Conservation (phyloP, 2,329 filamentous ascomycete genomes). For the Ceratocystis harringtonii region DNA sequence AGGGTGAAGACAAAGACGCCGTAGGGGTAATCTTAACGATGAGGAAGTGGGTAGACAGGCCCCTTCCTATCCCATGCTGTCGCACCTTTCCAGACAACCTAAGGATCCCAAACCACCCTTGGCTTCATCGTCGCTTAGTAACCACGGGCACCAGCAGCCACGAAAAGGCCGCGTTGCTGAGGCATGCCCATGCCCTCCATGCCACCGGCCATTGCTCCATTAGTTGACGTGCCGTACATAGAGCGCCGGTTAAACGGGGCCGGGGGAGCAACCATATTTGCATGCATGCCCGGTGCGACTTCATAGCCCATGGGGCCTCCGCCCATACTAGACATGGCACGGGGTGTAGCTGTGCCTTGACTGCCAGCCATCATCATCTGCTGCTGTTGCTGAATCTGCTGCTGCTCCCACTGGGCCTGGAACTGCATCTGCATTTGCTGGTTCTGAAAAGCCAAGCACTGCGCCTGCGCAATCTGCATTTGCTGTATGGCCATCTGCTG, state of each 20-base stretch:
- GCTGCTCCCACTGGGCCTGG: slow-evolving; percentile 23
- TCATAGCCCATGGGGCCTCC: neutral
- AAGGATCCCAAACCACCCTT: neutral
- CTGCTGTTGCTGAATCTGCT: slow-evolving; percentile 18
- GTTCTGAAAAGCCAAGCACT: slow-evolving; percentile 23
- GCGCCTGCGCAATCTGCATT: slow-evolving; percentile 17
- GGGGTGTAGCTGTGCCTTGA: neutral
- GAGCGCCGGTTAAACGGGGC: neutral
- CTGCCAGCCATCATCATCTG: slow-evolving; percentile 19
- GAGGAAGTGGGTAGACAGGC: neutral
- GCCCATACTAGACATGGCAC: neutral
- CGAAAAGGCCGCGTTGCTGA: neutral
- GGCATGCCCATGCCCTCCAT: neutral
- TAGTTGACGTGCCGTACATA: slow-evolving; percentile 1
- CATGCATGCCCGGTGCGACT: neutral
- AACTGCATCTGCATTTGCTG: slow-evolving; percentile 25
- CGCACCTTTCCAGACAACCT: neutral
- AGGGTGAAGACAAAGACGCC: neutral
- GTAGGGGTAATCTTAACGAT: neutral
- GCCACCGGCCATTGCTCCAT: neutral
- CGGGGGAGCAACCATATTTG: neutral
- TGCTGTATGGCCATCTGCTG: slow-evolving; percentile 27
- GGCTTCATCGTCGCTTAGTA: neutral
- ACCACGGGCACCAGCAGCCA: neutral
- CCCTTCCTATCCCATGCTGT: neutral